Conservation (phyloP, 345 rosid genomes). For the Aurinia saxatilis region DNA sequence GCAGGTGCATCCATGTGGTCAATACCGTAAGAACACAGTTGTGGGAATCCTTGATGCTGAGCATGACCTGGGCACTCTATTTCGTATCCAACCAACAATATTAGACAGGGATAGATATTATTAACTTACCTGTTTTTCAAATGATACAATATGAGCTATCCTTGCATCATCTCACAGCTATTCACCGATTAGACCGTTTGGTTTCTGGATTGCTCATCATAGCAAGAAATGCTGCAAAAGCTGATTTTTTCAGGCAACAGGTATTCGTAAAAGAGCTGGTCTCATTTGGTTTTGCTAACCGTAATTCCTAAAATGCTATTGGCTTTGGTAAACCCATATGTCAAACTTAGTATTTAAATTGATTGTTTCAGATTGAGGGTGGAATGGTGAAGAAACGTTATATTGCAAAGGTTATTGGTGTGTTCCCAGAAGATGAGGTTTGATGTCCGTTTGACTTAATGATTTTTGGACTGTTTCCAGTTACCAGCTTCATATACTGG, state of each 20-base stretch:
- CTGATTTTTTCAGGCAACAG: slow-evolving; percentile 84
- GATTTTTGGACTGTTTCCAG: not conserved
- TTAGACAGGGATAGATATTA: not conserved
- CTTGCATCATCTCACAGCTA: slow-evolving; percentile 45
- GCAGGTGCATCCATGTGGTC: slow-evolving; percentile 96
- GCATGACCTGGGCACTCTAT: slow-evolving; percentile 61
- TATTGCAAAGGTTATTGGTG: slow-evolving; percentile 69
- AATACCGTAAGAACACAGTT: slow-evolving; percentile 90
- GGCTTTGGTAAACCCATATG: not conserved
- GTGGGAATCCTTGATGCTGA: slow-evolving; percentile 96
- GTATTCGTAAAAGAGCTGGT: slow-evolving; percentile 25
- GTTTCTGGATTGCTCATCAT: slow-evolving; percentile 90
- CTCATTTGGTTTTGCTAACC: not conserved
- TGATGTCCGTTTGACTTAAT: not conserved
- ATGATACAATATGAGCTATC: slow-evolving; percentile 10
- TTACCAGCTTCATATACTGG: not conserved
- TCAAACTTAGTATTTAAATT: not conserved
- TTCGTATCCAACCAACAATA: slow-evolving; percentile 56
- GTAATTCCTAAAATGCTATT: not conserved
- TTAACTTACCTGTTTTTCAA: not conserved
- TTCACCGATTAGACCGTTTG: slow-evolving; percentile 81
- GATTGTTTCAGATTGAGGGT: slow-evolving; percentile 60
- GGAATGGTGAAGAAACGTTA: slow-evolving; percentile 67
- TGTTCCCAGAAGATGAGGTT: slow-evolving; percentile 80
- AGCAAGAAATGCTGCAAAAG: slow-evolving; percentile 76